phyloP scores from a whole-genome alignment of 139 green algal genomes.

The Zygnema cylindricum region DNA sequence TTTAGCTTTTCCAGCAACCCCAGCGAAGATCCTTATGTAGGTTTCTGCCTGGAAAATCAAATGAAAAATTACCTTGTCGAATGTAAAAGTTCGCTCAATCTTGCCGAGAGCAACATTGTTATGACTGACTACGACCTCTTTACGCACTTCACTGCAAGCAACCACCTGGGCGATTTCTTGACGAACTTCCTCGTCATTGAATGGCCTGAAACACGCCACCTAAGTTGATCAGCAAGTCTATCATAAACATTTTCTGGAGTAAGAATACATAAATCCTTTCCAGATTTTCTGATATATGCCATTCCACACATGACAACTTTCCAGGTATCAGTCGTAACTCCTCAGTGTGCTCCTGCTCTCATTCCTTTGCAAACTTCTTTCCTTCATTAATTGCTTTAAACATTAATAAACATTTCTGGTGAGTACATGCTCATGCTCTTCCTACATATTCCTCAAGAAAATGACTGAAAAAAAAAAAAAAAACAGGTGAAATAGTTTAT shows the following conservation, averaged over 20 bases:
- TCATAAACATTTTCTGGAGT: too few relatives aligned
- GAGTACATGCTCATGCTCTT: not conserved
- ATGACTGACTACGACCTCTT: constrained; percentile 84
- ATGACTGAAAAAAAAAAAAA: constrained; percentile 33
- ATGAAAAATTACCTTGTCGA: constrained; percentile 82
- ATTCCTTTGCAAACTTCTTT: constrained; percentile 2
- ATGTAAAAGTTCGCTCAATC: constrained; percentile 86
- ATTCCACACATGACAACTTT: constrained; percentile 21
- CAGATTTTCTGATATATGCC: too few relatives aligned
- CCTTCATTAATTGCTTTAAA: not conserved
- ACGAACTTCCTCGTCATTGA: constrained; percentile 78
- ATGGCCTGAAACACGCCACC: constrained; percentile 67
- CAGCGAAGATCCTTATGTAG: not conserved
- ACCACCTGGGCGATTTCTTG: constrained; percentile 78
- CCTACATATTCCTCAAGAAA: constrained; percentile 5
- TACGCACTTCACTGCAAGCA: constrained; percentile 77
- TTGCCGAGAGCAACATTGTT: constrained; percentile 75
- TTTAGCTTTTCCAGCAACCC: not conserved
- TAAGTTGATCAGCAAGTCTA: too few relatives aligned
- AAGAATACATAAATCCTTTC: too few relatives aligned
- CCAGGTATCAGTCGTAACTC: not conserved
- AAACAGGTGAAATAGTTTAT: not conserved
- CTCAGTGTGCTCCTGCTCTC: constrained; percentile 17
- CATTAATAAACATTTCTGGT: constrained; percentile 21
- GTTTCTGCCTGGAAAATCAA: not conserved